phyloP scores from a whole-genome alignment of 75 land plant genomes.

The Isoetes taiwanensis region DNA sequence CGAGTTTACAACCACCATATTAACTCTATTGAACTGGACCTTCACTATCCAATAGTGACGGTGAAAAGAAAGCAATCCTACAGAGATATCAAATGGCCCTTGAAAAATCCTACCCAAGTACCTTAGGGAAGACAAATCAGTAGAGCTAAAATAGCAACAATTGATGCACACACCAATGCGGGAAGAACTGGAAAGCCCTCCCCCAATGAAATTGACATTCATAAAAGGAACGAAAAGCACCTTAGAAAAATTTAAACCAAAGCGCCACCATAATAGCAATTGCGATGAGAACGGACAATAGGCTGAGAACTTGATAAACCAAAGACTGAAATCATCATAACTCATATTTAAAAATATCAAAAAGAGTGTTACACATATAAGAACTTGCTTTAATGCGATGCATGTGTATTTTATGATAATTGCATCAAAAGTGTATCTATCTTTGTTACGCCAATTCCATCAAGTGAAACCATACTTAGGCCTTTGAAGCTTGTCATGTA shows the following conservation, averaged over 20 bases:
- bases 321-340: conserved; percentile 54
- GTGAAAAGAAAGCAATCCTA: no score
- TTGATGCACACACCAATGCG: neutral
- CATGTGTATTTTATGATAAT: neutral
- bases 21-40: no score
- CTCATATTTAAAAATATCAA: neutral
- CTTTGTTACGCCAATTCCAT: no score
- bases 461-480: no score
- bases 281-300: conserved; percentile 90
- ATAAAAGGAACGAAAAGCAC: conserved; percentile 19
- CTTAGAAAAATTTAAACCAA: conserved; percentile 57
- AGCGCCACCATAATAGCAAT: conserved; percentile 81
- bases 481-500: no score
- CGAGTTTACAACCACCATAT: no score
- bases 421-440: no score
- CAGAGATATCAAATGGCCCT: no score
- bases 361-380: neutral
- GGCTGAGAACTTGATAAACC: conserved; percentile 97
- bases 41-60: no score
- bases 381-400: neutral
- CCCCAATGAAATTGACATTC: neutral
- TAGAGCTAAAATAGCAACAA: neutral
- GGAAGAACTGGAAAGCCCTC: no score
- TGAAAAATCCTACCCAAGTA: no score
- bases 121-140: neutral